These are phyloP conservation scores for Acanthamoeba sp. DNA, from an alignment of 208 protist species.

Conservation along the genomic window DNA sequence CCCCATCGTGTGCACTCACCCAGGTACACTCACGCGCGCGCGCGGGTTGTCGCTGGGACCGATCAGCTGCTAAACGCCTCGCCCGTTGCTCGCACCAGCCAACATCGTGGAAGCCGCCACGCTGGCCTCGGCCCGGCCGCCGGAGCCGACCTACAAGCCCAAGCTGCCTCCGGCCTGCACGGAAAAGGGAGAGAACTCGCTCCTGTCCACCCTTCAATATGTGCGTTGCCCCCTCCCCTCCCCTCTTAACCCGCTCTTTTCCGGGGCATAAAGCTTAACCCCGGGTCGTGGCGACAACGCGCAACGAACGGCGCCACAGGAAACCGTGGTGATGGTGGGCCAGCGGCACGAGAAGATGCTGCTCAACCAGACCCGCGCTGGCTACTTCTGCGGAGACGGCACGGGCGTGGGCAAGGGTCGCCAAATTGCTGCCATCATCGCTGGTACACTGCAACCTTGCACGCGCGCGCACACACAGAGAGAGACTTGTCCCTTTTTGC, in stretches of 20 bases:
- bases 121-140: neutral
- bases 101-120: slow-evolving; percentile 49
- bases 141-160: neutral
- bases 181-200: slow-evolving; percentile 13
- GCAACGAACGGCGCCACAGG: neutral
- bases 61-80: too few relatives aligned
- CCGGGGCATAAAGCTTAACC: too few relatives aligned
- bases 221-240: neutral
- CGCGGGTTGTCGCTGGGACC: too few relatives aligned
- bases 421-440: slow-evolving; percentile 78
- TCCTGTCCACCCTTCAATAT: slow-evolving; percentile 29
- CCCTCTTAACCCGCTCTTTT: too few relatives aligned
- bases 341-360: slow-evolving; percentile 70
- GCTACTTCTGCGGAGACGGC: slow-evolving; percentile 84
- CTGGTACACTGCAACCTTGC: neutral
- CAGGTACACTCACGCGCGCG: neutral
- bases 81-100: too few relatives aligned
- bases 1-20: slow-evolving; percentile 20
- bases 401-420: slow-evolving; percentile 83
- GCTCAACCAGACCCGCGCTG: slow-evolving; percentile 62
- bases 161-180: neutral
- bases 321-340: slow-evolving; percentile 44
- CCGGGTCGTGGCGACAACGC: too few relatives aligned
- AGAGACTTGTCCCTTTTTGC: too few relatives aligned
- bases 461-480: too few relatives aligned